These are phyloP conservation scores for Sutorius eximius DNA, from an alignment of 1,284 basidiomycete genomes.

Conservation along the genomic window DNA sequence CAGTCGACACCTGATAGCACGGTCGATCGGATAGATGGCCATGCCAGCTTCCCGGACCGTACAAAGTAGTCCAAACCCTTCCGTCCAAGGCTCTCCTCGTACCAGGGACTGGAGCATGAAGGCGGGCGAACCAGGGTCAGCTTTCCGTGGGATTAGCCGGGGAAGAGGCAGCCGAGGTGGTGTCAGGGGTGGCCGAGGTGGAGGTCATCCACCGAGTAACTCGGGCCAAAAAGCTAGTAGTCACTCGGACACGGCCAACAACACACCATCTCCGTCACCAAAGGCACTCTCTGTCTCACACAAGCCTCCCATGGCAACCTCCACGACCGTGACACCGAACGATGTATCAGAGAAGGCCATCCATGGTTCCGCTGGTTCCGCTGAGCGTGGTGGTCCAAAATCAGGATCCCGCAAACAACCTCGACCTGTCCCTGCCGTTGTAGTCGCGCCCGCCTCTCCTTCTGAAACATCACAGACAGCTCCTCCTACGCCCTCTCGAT, in stretches of 20 bases:
- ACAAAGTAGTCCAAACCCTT: slow-evolving; percentile 28
- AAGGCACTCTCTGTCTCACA: slow-evolving; percentile 17
- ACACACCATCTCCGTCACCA: slow-evolving; percentile 25
- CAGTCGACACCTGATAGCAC: neutral
- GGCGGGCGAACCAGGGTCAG: slow-evolving; percentile 47
- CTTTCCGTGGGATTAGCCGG: slow-evolving; percentile 43
- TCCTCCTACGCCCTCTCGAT: slow-evolving; percentile 37
- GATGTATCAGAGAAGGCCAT: slow-evolving; percentile 17
- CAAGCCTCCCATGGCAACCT: slow-evolving; percentile 17
- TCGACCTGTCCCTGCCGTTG: slow-evolving; percentile 37
- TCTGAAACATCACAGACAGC: slow-evolving; percentile 31
- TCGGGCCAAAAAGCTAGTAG: slow-evolving; percentile 30
- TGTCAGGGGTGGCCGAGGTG: slow-evolving; percentile 29
- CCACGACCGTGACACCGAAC: slow-evolving; percentile 8
- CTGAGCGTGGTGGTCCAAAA: slow-evolving; percentile 36
- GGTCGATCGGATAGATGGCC: slow-evolving; percentile 29
- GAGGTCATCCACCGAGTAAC: slow-evolving; percentile 30
- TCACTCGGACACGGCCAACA: slow-evolving; percentile 21
- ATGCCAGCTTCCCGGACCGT: slow-evolving; percentile 31
- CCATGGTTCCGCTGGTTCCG: slow-evolving; percentile 9
- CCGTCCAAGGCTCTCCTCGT: slow-evolving; percentile 32
- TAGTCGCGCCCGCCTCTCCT: slow-evolving; percentile 31
- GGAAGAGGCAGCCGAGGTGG: slow-evolving; percentile 36
- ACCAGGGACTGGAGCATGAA: slow-evolving; percentile 45
- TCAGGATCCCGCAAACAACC: slow-evolving; percentile 38